A percentile compares a stretch with the other conserved stretches of the same genome.
These are phyloP conservation scores for Penicillium ucsense DNA, from an alignment of 495 filamentous ascomycete species.

Conservation along the genomic window DNA sequence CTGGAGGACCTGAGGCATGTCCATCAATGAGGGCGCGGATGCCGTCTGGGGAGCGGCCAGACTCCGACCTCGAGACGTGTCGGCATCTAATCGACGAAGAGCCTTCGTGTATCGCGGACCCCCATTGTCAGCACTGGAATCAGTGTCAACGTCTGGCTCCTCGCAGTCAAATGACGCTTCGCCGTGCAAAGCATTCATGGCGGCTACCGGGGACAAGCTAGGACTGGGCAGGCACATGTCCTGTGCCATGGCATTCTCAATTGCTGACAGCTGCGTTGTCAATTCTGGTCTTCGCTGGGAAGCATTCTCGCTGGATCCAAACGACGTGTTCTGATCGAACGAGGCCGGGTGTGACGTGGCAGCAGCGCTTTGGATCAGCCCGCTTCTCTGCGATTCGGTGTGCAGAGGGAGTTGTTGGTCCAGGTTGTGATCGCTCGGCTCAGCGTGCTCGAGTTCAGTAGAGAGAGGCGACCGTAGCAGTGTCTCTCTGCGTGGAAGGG, in stretches of 20 bases:
- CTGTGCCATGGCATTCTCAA: constrained; percentile 58
- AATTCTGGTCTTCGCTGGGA: constrained; percentile 18
- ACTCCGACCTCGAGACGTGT: constrained; percentile 2
- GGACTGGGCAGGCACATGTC: constrained; percentile 92
- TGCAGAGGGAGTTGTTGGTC: constrained; percentile 1
- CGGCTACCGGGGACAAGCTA: constrained; percentile 83
- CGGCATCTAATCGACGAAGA: constrained; percentile 11
- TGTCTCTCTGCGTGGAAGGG: constrained; percentile 24
- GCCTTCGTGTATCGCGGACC: constrained; percentile 16
- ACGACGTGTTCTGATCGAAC: constrained; percentile 15
- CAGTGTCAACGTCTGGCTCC: constrained; percentile 35
- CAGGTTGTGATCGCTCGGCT: constrained; percentile 1
- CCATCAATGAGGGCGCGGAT: constrained; percentile 45
- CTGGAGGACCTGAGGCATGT: constrained; percentile 76
- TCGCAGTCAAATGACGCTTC: constrained; percentile 39
- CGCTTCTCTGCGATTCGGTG: constrained; percentile 5
- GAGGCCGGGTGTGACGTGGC: constrained; percentile 8
- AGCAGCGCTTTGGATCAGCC: constrained; percentile 1
- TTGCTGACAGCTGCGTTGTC: constrained; percentile 22
- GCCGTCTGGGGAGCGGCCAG: constrained; percentile 5
- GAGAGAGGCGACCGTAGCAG: constrained; percentile 30
- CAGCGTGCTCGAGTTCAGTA: constrained; percentile 17
- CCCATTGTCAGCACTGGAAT: constrained; percentile 36
- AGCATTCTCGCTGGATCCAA: constrained; percentile 11
- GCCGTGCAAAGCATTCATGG: constrained; percentile 50